Percentiles rank a stretch among this genome's conserved stretches.
Conservation (phyloP, 805 yeast species). For the Nakazawaea ambrosiae region DNA sequence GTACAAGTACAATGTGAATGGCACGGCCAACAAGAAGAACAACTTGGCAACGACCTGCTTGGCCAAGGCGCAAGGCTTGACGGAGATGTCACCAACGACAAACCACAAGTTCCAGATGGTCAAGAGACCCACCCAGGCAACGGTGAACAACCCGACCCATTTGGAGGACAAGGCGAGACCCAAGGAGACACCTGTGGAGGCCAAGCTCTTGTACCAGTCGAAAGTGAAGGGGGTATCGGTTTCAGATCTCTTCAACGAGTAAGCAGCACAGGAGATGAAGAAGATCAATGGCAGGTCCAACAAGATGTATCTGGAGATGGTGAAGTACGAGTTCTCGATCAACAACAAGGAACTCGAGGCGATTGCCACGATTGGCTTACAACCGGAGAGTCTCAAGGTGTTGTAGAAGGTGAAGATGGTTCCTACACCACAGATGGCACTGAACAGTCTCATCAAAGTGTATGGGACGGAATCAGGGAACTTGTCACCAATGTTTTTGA, state of each 20-base stretch:
- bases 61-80: constrained; percentile 34
- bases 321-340: constrained; percentile 61
- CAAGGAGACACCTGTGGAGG: constrained; percentile 60
- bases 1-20: constrained; percentile 44
- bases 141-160: constrained; percentile 81
- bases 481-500: constrained; percentile 56
- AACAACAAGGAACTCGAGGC: constrained; percentile 48
- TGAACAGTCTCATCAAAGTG: constrained; percentile 59
- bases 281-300: constrained; percentile 72
- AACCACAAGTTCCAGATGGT: constrained; percentile 65
- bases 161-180: constrained; percentile 72
- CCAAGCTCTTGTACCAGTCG: constrained; percentile 51
- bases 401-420: constrained; percentile 60
- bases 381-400: constrained; percentile 68
- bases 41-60: constrained; percentile 48
- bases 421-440: constrained; percentile 62
- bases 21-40: constrained; percentile 47
- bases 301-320: constrained; percentile 69
- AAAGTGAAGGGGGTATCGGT: constrained; percentile 52
- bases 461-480: constrained; percentile 60
- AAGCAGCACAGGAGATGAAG: constrained; percentile 67
- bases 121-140: constrained; percentile 67
- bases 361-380: constrained; percentile 55
- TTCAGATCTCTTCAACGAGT: constrained; percentile 61
- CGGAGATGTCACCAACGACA: constrained; percentile 60